Evolutionary conservation across 441 rosid genomes (phyloP), one percentile per base, ranked within the genome.

Genomic region (Daphne laureola): DNA sequence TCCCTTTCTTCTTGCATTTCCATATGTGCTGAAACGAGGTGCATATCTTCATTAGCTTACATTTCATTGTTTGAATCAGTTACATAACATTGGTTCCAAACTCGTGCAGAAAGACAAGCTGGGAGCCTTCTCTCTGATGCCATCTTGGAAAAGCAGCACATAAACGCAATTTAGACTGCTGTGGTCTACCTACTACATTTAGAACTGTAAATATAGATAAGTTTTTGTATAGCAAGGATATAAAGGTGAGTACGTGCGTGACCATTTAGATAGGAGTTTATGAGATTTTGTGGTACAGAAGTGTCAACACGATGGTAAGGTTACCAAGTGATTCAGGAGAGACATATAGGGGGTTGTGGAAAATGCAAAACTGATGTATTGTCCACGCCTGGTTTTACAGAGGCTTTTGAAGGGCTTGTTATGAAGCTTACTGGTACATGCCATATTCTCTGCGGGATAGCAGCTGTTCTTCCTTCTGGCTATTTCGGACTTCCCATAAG

Each of bases 191-290:
- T 43, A 47, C 53, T 50, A 14, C 53, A 27, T 72, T 50, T 31
- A 52, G 63, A 62, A 55, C 21, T 68, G 77, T 72, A 63, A 54
- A 70, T 70, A 66, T 61, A 53, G 43, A 51, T 61, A 64, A 72
- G 59, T 8, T 31, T 54, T 47, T 78, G 80, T 75, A 73, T 67
- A 75, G 67, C 50, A 45, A 31, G 54, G 38, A 31, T 31, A 8
- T 31, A 64, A 54, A 23, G 46, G 53, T 40, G 62, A 52, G 65
- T 50, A 27, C 25, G 17, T 44, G 3, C 17, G 54, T 46, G 43
- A 45, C 38, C 51, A 48, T 42, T 58, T 35, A 23, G 35, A 13
- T 46, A 59, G 65, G 46, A 53, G 46, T 46, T 49, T 7, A 41
- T 61, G 46, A 7, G 38, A 31, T 48, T 58, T 69, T 63, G 11